These are phyloP conservation scores for Sindora glabra DNA, from an alignment of 306 rosid species.

Conservation along the genomic window DNA sequence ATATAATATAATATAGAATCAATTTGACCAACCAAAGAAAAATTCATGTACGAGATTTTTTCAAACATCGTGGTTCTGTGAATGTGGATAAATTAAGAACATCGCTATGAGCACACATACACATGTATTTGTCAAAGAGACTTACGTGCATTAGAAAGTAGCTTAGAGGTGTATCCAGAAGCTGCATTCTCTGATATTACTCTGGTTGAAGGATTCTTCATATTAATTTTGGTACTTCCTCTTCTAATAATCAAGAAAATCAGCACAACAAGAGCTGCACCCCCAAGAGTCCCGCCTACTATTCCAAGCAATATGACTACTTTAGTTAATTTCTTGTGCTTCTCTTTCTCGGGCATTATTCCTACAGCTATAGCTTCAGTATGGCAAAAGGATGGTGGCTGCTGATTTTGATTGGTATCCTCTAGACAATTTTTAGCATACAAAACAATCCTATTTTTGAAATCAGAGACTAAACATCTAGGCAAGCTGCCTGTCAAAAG, in stretches of 20 bases:
- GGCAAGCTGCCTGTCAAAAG: slow-evolving; percentile 77
- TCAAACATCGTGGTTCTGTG: too few species aligned
- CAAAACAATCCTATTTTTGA: slow-evolving; percentile 36
- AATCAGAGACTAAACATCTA: slow-evolving; percentile 42
- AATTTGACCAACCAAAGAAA: too few species aligned
- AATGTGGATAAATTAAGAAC: neutral
- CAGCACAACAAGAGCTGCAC: slow-evolving; percentile 35
- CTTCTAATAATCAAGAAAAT: slow-evolving; percentile 45
- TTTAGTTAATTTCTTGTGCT: slow-evolving; percentile 32
- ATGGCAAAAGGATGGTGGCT: slow-evolving; percentile 55
- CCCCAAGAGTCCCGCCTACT: slow-evolving; percentile 56
- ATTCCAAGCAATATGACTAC: slow-evolving; percentile 40
- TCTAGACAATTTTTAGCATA: slow-evolving; percentile 69
- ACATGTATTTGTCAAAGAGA: too few species aligned
- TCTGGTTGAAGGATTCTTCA: slow-evolving; percentile 58
- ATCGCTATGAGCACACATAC: neutral
- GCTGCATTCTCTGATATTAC: slow-evolving; percentile 65
- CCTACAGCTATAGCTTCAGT: slow-evolving; percentile 94
- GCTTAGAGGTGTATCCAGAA: slow-evolving; percentile 72
- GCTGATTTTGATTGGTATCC: slow-evolving; percentile 45
- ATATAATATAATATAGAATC: too few species aligned
- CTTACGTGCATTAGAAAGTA: slow-evolving; percentile 77
- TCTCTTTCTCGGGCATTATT: slow-evolving; percentile 52
- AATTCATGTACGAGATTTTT: too few species aligned
- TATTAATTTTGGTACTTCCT: slow-evolving; percentile 22